Conservation (phyloP, 106 monocot genomes). For the Allium sativum region DNA sequence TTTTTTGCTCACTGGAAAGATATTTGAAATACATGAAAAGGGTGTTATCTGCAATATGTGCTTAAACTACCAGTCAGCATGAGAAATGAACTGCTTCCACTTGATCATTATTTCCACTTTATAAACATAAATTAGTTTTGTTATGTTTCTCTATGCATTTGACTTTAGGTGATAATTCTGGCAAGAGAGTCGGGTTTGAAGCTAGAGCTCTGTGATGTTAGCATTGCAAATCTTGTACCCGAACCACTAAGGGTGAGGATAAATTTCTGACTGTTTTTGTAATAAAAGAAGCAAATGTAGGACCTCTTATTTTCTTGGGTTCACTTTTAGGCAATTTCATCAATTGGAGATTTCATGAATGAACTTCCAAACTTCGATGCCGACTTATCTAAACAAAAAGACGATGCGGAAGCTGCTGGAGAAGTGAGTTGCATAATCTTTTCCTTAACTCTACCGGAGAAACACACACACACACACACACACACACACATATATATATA, state of each 20-base stretch:
- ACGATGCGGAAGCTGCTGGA: constrained; percentile 62
- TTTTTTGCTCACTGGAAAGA: too few relatives aligned
- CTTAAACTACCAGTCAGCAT: too few relatives aligned
- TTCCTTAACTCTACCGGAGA: neutral
- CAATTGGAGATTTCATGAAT: constrained; percentile 74
- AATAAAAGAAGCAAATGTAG: neutral
- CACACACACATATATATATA: too few relatives aligned
- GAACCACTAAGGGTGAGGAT: constrained; percentile 56
- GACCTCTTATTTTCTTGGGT: neutral
- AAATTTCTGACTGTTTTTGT: neutral
- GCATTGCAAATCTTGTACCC: constrained; percentile 72
- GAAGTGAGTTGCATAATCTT: constrained; percentile 42
- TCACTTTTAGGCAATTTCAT: constrained; percentile 35
- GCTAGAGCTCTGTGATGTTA: constrained; percentile 92
- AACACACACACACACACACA: too few relatives aligned
- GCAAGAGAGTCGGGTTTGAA: constrained; percentile 90
- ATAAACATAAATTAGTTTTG: too few relatives aligned
- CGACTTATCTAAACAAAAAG: constrained; percentile 38
- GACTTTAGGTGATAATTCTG: constrained; percentile 84
- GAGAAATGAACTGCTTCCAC: too few relatives aligned
- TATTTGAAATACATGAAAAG: too few relatives aligned
- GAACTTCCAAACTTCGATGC: constrained; percentile 64
- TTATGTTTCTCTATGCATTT: too few relatives aligned
- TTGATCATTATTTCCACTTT: too few relatives aligned
- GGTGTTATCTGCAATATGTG: too few relatives aligned